These are phyloP conservation scores for Lolium multiflorum DNA, from an alignment of 176 grass and related monocot species.

Conservation along the genomic window DNA sequence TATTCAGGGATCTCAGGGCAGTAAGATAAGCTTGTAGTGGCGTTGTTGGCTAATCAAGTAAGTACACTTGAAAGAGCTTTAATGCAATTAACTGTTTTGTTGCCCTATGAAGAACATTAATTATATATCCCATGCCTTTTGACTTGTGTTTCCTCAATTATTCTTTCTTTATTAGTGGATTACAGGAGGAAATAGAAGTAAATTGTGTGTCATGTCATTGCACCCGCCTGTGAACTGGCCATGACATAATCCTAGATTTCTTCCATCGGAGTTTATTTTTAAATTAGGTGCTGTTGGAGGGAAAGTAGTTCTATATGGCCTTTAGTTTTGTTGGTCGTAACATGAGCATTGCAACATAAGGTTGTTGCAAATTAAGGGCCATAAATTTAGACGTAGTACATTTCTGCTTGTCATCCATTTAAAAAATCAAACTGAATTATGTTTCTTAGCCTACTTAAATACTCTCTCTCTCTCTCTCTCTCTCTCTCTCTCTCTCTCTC, in stretches of 20 bases:
- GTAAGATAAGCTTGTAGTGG: conserved; percentile 57
- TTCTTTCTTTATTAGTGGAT: conserved; percentile 33
- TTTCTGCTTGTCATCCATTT: too few relatives aligned
- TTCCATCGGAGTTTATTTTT: conserved; percentile 34
- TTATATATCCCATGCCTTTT: conserved; percentile 34
- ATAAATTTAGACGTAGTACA: background rate
- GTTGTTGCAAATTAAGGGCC: background rate
- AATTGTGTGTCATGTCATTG: conserved; percentile 6
- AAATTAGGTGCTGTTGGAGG: background rate
- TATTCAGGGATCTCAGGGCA: conserved; percentile 38
- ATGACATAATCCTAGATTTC: conserved; percentile 53
- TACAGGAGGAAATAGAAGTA: background rate
- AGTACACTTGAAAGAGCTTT: conserved; percentile 35
- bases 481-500: too few relatives aligned
- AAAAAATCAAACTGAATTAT: too few relatives aligned
- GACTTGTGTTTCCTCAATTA: conserved; percentile 34
- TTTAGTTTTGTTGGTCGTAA: background rate
- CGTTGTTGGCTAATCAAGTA: conserved; percentile 52
- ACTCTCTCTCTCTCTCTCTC: too few relatives aligned
- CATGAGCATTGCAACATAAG: conserved; percentile 9
- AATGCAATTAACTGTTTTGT: conserved; percentile 11
- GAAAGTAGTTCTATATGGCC: background rate
- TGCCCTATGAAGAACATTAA: conserved; percentile 39
- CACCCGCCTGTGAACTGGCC: conserved; percentile 3
- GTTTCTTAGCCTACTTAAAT: too few relatives aligned